Evolutionary conservation across 1,139 yeast species (phyloP), one percentile per base, ranked within the genome.

Genomic region (Yamadazyma diospyri): DNA sequence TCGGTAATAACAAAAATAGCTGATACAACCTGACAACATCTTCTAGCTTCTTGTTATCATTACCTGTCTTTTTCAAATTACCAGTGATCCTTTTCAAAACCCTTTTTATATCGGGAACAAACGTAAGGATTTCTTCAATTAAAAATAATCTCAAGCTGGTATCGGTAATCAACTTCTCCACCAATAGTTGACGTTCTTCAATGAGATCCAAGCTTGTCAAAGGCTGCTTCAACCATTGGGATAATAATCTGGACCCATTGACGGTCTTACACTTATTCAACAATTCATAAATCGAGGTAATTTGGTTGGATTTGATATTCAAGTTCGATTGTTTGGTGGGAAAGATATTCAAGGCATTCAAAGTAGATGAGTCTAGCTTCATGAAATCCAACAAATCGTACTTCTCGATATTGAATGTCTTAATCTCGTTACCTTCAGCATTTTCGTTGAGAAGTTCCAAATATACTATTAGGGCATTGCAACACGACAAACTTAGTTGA

Each of bases 161-260:
- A 50, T 87, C 87, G 23, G 81, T 75, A n/a, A 85, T 67, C 46
- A 92, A 62, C 38, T 73, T 71, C 25, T 76, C 82, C 7, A 92
- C 95, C 35, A 92, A 64, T 6, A 66, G 56, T 42, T 86, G 97
- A 35, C 98, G 73, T 23, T 78, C 70, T 26, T 62, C 57, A 27
- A 92, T 89, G 33, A 69, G 75, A 0, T 51, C 51, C 14, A 72
- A 52, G 44, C 76, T 76, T 36, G 95, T 80, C 32, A 92, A 68
- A 0, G 98, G 98, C 57, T 92, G 98, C 50, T 92, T 92, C 42
- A 94, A 69, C 98, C 98, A 92, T 51, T 87, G 96, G 9, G 92
- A 80, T 23, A 92, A 69, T 34, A 89, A 61, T 45, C 97, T 72
- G 2, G 92, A 69, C 4, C 98, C 98, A 14, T 94, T 86, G 1